phyloP scores from a whole-genome alignment of 2,329 filamentous ascomycete genomes.

The Colletotrichum gloeosporioides region DNA sequence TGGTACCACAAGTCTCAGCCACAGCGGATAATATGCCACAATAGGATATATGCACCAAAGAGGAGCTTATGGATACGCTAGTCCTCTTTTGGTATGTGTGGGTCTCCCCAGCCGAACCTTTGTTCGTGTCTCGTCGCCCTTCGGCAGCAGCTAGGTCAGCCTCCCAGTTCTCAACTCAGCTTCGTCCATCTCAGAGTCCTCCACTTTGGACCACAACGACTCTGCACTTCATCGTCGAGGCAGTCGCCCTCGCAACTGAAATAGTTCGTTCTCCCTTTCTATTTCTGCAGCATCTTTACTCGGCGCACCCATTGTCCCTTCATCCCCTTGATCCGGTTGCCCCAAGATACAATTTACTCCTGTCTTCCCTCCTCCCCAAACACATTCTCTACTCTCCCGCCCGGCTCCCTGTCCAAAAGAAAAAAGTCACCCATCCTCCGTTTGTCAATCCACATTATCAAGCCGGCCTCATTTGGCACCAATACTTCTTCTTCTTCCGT shows the following conservation, averaged over 20 bases:
- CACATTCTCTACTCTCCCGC: neutral
- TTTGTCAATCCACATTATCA: conserved; percentile 14
- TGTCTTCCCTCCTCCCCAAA: neutral
- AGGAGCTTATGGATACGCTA: neutral
- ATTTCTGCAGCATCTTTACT: conserved; percentile 18
- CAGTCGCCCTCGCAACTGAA: conserved; percentile 16
- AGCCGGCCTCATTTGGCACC: conserved; percentile 8
- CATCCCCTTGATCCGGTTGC: conserved; percentile 1
- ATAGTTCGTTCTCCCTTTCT: conserved; percentile 26
- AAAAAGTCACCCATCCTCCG: neutral
- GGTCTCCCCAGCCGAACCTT: conserved; percentile 11
- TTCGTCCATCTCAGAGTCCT: conserved; percentile 15
- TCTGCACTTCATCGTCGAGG: conserved; percentile 18
- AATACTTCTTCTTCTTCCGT: conserved; percentile 11
- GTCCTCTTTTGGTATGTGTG: neutral
- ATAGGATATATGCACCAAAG: neutral
- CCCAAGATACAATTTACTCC: neutral
- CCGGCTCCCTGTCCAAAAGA: conserved; percentile 7
- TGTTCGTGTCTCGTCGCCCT: conserved; percentile 21
- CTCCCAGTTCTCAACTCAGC: conserved; percentile 1
- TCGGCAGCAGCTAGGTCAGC: neutral
- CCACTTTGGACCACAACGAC: conserved; percentile 16
- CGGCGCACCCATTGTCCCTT: conserved; percentile 13
- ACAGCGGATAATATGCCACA: neutral
- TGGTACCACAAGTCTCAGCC: neutral